phyloP scores from a whole-genome alignment of 768 basidiomycete species.

The Crassisporium funariophilum region DNA sequence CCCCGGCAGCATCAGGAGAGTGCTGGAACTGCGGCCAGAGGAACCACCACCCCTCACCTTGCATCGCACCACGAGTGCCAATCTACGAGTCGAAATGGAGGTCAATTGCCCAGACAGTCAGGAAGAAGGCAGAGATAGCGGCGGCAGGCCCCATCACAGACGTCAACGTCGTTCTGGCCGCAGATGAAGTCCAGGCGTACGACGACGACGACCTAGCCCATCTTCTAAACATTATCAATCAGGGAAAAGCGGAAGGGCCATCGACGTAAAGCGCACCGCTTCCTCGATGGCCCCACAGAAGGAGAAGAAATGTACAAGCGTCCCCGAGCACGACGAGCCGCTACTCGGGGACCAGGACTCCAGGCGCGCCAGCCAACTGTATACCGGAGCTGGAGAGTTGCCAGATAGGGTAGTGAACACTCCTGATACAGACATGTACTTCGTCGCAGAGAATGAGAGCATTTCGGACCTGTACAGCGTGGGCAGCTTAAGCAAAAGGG shows the following conservation, averaged over 20 bases:
- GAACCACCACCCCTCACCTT: neutral
- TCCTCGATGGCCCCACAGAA: constrained; percentile 10
- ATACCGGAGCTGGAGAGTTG: no score
- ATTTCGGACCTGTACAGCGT: constrained; percentile 7
- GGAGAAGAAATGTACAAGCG: constrained; percentile 6
- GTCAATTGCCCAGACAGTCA: neutral
- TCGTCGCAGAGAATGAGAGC: neutral
- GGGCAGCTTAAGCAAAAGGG: neutral
- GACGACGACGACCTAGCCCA: neutral
- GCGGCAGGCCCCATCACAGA: neutral
- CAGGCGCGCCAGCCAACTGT: no score
- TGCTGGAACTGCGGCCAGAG: neutral
- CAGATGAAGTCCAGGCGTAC: neutral
- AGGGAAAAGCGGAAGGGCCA: constrained; percentile 26
- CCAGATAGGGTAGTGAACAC: neutral
- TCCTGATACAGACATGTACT: constrained; percentile 6
- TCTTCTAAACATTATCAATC: neutral
- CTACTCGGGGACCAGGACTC: neutral
- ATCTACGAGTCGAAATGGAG: neutral
- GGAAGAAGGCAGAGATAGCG: neutral
- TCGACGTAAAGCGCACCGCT: constrained; percentile 13
- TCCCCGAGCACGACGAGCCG: constrained; percentile 2
- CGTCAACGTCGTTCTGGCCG: neutral
- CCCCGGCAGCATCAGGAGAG: neutral
- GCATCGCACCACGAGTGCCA: neutral